Evolutionary conservation across 768 basidiomycete species (phyloP), one percentile per base, ranked within the genome.

Genomic region (Trametes meyenii): DNA sequence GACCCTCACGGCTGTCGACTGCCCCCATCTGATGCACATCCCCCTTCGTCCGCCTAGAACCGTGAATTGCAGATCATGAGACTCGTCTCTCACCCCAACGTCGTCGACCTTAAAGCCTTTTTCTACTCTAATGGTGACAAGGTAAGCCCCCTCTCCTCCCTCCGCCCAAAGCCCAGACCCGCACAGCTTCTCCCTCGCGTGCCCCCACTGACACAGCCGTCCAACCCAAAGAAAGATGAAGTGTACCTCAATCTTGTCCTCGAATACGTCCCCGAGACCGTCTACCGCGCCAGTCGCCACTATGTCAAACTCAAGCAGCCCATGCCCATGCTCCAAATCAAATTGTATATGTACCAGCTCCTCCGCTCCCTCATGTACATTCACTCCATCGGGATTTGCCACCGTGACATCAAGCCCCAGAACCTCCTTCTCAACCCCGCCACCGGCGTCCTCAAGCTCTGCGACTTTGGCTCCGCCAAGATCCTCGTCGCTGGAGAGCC

Each of bases 41-140:
- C 3, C 23, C 35, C 44, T 4, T 42, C 19, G 24, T n/a, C 49
- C 49, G 23, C 57, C 19, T 75, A 98, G 96, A 98, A 98, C 79
- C 97, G 97, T 69, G 97, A 99, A 78, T 82, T 99, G 57, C 96
- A 98, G 81, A 98, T 99, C 77, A 98, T 98, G 96, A 85, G 94
- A 72, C 86, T 96, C 55, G 93, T 98, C 44, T 85, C 87, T 63
- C 96, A 98, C 79, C 96, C 96, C 54, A 98, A 98, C 72, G 97
- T 99, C 44, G 95, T 98, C 70, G 96, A 98, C 72, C 86, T 99
- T 64, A 90, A 90, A 70, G 94, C 96, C 16, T 99, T 98, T 78
- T 99, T 98, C 83, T 99, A 99, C 76, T 95, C 96, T 59, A 98
- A 96, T 69, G 97, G 97, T 50, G 97, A 99, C 81, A 99, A 98